Evolutionary conservation across 345 rosid genomes (phyloP).

Genomic region (Citrus sp.): DNA sequence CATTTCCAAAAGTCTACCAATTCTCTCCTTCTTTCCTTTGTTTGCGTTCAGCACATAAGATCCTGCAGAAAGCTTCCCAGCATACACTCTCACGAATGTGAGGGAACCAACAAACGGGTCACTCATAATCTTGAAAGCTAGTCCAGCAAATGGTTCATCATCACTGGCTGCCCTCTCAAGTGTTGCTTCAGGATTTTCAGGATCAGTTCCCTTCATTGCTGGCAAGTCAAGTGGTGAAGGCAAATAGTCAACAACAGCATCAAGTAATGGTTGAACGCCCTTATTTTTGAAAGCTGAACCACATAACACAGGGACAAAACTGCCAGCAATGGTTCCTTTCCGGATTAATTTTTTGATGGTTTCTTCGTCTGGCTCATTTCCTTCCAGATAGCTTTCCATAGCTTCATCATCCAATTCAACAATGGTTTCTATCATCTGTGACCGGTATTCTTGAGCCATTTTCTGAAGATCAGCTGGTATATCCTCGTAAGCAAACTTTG

Average conservation of each 20-base stretch:
- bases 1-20: conserved; percentile 96
- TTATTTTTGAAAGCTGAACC: conserved; percentile 96
- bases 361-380: conserved; percentile 86
- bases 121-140: conserved; percentile 97
- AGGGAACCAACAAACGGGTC: conserved; percentile 95
- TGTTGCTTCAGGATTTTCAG: conserved; percentile 69
- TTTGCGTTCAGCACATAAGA: conserved; percentile 88
- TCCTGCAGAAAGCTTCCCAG: conserved; percentile 83
- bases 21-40: conserved; percentile 96
- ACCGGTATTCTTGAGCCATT: conserved; percentile 67
- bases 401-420: conserved; percentile 86
- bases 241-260: conserved; percentile 87
- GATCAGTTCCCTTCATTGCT: conserved; percentile 86
- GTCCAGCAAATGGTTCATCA: conserved; percentile 80
- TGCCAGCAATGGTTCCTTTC: conserved; percentile 67
- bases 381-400: conserved; percentile 93
- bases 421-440: conserved; percentile 62
- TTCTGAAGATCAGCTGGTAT: conserved; percentile 82
- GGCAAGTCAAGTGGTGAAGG: conserved; percentile 92
- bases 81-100: conserved; percentile 85
- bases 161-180: conserved; percentile 63
- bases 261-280: conserved; percentile 94
- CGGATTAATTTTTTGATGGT: conserved; percentile 72
- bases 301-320: conserved; percentile 82
- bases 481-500: conserved; percentile 71